Conservation (phyloP, 352 stramenopile species). For the Phytophthora citricola region DNA sequence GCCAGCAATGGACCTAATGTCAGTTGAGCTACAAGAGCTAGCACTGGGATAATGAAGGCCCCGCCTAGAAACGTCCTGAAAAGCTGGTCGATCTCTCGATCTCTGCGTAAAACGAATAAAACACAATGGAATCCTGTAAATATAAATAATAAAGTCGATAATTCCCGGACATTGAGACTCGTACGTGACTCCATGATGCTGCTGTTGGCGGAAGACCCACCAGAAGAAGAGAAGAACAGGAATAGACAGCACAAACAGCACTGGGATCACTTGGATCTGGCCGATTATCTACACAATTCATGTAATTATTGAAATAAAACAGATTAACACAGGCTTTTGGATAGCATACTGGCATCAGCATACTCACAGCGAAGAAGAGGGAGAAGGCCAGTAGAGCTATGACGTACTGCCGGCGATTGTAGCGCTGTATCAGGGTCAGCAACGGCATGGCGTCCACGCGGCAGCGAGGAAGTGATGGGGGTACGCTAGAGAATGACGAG, state of each 20-base stretch:
- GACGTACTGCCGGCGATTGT: constrained; percentile 34
- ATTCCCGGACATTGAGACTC: background rate
- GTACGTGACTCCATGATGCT: constrained; percentile 62
- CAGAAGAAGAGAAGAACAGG: constrained; percentile 44
- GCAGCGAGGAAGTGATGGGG: background rate
- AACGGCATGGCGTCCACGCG: constrained; percentile 31
- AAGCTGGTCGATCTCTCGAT: constrained; percentile 69
- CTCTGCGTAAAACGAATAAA: constrained; percentile 36
- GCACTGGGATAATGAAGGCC: constrained; percentile 44
- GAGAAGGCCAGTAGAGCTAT: constrained; percentile 14
- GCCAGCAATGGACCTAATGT: constrained; percentile 49
- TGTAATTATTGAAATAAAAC: background rate
- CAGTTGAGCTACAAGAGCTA: constrained; percentile 51
- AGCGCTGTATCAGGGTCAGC: constrained; percentile 43
- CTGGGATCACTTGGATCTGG: constrained; percentile 25
- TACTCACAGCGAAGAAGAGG: constrained; percentile 37
- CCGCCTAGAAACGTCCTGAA: constrained; percentile 62
- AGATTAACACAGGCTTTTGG: background rate
- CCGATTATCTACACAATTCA: constrained; percentile 36
- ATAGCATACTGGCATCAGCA: background rate
- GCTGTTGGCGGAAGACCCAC: constrained; percentile 49
- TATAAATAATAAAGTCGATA: background rate
- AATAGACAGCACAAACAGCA: constrained; percentile 40
- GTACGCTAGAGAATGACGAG: constrained; percentile 5
- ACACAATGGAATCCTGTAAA: constrained; percentile 7